Conservation (phyloP, 768 basidiomycete species). For the Leccinum fibrillosum region DNA sequence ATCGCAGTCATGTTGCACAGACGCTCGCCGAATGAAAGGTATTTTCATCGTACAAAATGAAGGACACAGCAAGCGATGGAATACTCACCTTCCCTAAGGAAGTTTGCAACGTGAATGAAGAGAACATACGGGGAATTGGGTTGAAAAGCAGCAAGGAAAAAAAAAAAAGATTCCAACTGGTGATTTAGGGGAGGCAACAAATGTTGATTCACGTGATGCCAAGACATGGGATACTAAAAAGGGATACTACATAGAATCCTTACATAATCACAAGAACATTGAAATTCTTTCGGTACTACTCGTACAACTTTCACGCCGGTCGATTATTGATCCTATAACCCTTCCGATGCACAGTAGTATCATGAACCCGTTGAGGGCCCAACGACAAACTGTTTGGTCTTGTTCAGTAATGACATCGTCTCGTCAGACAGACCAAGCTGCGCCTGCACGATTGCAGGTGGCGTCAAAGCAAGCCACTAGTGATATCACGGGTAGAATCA, state of each 20-base stretch:
- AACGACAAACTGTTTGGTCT: constrained; percentile 39
- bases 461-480: constrained; percentile 46
- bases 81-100: constrained; percentile 9
- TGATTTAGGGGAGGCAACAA: constrained; percentile 10
- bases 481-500: not conserved
- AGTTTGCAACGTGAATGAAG: not conserved
- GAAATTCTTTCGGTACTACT: not conserved
- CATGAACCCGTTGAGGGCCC: constrained; percentile 15
- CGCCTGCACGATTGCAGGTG: constrained; percentile 44
- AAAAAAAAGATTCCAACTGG: not conserved
- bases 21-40: constrained; percentile 45
- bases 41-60: constrained; percentile 49
- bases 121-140: not conserved
- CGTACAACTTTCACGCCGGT: not conserved
- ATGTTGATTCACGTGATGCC: not conserved
- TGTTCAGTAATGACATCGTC: constrained; percentile 34
- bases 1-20: constrained; percentile 44
- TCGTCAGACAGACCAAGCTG: constrained; percentile 41
- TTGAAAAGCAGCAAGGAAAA: not conserved
- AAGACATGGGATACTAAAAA: too few species aligned
- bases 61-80: not conserved
- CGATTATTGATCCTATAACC: not conserved
- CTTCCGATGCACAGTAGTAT: not conserved
- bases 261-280: not conserved
- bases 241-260: too few species aligned